A percentile compares a stretch with the other conserved stretches of the same genome.
Conservation (phyloP, 1,139 yeast species). For the Candida tropicalis region DNA sequence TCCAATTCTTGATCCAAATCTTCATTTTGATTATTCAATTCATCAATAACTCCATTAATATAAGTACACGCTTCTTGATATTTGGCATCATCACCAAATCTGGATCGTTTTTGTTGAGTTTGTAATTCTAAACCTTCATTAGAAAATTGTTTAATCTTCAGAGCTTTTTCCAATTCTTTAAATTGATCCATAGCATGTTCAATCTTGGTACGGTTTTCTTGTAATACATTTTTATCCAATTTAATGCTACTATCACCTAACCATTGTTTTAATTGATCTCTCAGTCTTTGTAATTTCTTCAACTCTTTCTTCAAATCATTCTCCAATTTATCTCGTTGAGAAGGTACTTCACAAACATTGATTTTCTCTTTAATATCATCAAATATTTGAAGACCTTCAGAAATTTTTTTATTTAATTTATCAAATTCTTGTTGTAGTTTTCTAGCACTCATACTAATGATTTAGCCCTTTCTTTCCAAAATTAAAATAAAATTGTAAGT, state of each 20-base stretch:
- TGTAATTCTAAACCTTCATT: conserved; percentile 86
- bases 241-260: conserved; percentile 89
- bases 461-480: no score
- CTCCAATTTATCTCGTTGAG: conserved; percentile 94
- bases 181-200: conserved; percentile 97
- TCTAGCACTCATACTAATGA: conserved; percentile 53
- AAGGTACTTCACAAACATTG: conserved; percentile 75
- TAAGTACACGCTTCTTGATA: conserved; percentile 76
- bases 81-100: conserved; percentile 66
- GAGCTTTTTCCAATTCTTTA: conserved; percentile 90
- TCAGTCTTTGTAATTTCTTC: conserved; percentile 87
- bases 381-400: conserved; percentile 88
- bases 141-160: conserved; percentile 94
- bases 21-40: conserved; percentile 81
- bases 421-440: conserved; percentile 80
- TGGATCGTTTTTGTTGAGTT: conserved; percentile 43
- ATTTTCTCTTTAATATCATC: conserved; percentile 88
- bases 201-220: conserved; percentile 80
- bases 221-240: conserved; percentile 73
- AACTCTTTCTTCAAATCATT: conserved; percentile 93
- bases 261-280: conserved; percentile 98
- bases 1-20: conserved; percentile 77
- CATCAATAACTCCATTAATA: conserved; percentile 75
- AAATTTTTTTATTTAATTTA: conserved; percentile 90
- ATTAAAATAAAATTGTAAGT: no score